A percentile compares a stretch with the other conserved stretches of the same genome.
These are phyloP conservation scores for Coemansia sp. DNA, from an alignment of 192 early-diverging fungal genomes.

Conservation along the genomic window DNA sequence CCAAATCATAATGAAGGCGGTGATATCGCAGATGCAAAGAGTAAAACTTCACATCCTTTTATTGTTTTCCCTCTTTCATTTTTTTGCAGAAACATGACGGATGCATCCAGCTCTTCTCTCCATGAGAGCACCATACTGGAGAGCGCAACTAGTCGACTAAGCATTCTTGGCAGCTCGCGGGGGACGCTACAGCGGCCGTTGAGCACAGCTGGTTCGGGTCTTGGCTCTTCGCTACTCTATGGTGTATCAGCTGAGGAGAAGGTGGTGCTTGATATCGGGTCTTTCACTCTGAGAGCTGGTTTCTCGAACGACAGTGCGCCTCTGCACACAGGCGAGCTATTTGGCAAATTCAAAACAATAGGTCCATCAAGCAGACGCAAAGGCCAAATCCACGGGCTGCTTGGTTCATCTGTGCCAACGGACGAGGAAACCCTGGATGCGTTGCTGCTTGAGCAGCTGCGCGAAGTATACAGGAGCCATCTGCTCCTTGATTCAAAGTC, in stretches of 20 bases:
- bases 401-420: background rate
- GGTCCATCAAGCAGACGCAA: conserved; percentile 7
- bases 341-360: conserved; percentile 24
- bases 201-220: background rate
- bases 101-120: no score
- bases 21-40: no score
- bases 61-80: no score
- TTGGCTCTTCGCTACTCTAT: conserved; percentile 8
- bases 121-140: no score
- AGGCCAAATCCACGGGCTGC: conserved; percentile 4
- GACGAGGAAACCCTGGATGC: conserved; percentile 21
- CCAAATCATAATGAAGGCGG: no score
- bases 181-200: conserved; percentile 3
- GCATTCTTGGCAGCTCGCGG: background rate
- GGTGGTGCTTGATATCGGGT: conserved; percentile 85
- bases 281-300: conserved; percentile 77
- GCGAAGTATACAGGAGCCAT: conserved; percentile 43
- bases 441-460: conserved; percentile 26
- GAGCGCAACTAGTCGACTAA: background rate
- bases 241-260: conserved; percentile 69
- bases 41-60: no score
- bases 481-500: conserved; percentile 79
- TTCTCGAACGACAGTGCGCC: conserved; percentile 83
- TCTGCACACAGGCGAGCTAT: conserved; percentile 63
- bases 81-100: no score